A percentile compares a stretch with the other conserved stretches of the same genome.
These are phyloP conservation scores for Cladorrhinum samala DNA, from an alignment of 495 filamentous ascomycete genomes.

Conservation along the genomic window DNA sequence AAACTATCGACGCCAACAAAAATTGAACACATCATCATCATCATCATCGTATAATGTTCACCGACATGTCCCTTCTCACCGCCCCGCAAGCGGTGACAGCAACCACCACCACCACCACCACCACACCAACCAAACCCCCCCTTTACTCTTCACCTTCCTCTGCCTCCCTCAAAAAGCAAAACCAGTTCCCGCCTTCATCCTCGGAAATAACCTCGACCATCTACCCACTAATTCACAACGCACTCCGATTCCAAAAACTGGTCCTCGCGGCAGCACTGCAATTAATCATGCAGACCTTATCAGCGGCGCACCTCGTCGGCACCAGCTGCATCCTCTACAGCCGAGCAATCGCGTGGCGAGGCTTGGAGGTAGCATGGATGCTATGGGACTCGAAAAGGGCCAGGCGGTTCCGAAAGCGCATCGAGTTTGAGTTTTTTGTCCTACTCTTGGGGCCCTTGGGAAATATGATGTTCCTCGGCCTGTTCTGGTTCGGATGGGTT, in stretches of 20 bases:
- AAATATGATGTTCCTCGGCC: conserved; percentile 31
- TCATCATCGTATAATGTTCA: neutral
- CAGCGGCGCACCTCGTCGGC: neutral
- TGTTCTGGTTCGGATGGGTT: conserved; percentile 49
- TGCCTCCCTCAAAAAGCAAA: neutral
- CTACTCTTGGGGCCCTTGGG: conserved; percentile 37
- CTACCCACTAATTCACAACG: neutral
- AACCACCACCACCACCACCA: neutral
- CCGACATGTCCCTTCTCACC: neutral
- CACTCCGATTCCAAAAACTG: neutral
- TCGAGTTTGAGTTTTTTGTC: conserved; percentile 39
- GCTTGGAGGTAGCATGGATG: conserved; percentile 2
- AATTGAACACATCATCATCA: neutral
- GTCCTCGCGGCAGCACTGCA: neutral
- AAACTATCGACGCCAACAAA: no score
- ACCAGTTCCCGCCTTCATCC: neutral
- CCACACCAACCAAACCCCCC: neutral
- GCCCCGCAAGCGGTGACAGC: neutral
- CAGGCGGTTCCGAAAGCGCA: conserved; percentile 30
- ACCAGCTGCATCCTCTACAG: neutral
- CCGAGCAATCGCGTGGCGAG: neutral
- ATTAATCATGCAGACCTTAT: neutral
- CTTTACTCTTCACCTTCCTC: neutral
- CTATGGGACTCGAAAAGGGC: conserved; percentile 29
- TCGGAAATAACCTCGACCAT: neutral